These are phyloP conservation scores for Aspergillus bridgeri DNA, from an alignment of 495 filamentous ascomycete species.

Conservation along the genomic window DNA sequence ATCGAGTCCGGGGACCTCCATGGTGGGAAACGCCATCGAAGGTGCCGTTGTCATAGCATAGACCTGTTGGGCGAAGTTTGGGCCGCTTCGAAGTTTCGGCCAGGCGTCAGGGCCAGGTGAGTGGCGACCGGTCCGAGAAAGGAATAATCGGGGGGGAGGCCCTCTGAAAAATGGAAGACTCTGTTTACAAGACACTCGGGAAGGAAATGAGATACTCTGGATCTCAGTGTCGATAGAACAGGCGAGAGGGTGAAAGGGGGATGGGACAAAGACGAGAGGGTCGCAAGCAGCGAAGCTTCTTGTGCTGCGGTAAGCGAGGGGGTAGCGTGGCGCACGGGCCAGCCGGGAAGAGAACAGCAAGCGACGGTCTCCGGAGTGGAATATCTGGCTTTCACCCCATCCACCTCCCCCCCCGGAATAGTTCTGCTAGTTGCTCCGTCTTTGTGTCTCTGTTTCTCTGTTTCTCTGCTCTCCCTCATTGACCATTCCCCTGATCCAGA, in stretches of 20 bases:
- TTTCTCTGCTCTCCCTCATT: neutral
- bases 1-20: conserved; percentile 41
- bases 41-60: conserved; percentile 39
- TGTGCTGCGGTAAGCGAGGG: conserved; percentile 42
- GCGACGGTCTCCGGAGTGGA: conserved; percentile 32
- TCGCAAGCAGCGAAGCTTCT: conserved; percentile 17
- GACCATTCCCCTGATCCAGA: neutral
- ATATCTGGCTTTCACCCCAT: conserved; percentile 23
- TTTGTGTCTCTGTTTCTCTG: too few species aligned
- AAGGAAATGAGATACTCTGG: neutral
- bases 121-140: conserved; percentile 5
- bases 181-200: neutral
- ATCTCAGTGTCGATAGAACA: neutral
- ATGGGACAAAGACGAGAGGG: conserved; percentile 6
- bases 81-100: conserved; percentile 22
- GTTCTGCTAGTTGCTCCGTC: neutral
- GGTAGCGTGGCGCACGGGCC: conserved; percentile 38
- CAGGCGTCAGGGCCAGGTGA: conserved; percentile 18
- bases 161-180: neutral
- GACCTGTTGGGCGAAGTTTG: conserved; percentile 18
- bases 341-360: conserved; percentile 47
- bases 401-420: neutral
- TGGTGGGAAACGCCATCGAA: conserved; percentile 31
- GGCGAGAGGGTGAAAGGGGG: neutral
- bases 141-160: neutral